Base-by-base conservation (phyloP, 2,329 filamentous ascomycete genomes). In the Pezicula radicicola region DNA sequence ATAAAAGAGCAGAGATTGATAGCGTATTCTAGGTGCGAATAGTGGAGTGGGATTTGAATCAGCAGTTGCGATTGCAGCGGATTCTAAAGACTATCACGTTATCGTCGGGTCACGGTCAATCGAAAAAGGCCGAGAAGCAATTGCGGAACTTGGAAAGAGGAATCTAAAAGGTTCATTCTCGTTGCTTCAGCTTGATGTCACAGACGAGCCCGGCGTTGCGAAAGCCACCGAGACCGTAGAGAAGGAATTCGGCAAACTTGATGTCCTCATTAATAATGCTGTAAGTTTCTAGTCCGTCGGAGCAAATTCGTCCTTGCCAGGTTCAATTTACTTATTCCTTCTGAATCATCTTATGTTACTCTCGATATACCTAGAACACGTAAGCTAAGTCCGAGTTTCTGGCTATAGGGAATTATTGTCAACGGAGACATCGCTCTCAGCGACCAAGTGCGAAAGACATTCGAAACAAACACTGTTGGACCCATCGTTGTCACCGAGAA, bases 21-120 rank as follows among this genome's bases (percentile, higher is more conserved):
- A 54, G n/a, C 27, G 18, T 16, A 37, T 74, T 1, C 72, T 70
- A 0, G 73, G 73, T 2, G 66, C 69, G 4, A 76, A 75, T 48
- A 61, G 58, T 1, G 73, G 73, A 3, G 60, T 75, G 0, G 72
- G 73, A 0, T 64, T 68, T 1, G 69, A 72, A 41, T 64, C 72
- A 0, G 65, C 67, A 13, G 59, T 60, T 2, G 18, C 39, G 3
- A 49, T 59, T 16, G 46, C 53, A 18, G 45, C 47, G 1, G 15
- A 36, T 1, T 53, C 48, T 10, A 36, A 46, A 36, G 53, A 60
- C 7, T 63, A 61, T 44, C 59, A 65, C 35, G 52, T 65, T 2
- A 55, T 65, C 25, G 46, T 65, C 18, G 53, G 50, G 16, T 55
- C 54, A 15, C 63, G 63, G 37, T 49, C 56, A 12, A 9, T 40